These are phyloP conservation scores for Porodaedalea pini DNA, from an alignment of 1,284 basidiomycete species.

Conservation along the genomic window DNA sequence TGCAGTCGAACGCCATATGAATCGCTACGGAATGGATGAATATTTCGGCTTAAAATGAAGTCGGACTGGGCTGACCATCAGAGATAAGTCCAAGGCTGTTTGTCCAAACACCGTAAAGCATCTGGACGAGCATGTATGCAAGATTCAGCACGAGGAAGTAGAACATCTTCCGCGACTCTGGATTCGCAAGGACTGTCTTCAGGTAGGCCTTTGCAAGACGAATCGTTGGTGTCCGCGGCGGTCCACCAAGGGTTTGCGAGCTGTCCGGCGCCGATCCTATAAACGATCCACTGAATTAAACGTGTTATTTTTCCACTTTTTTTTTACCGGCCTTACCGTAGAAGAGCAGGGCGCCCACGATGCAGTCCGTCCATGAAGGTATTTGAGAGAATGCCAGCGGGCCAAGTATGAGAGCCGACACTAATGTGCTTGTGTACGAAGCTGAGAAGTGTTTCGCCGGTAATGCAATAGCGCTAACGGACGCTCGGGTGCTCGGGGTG, in stretches of 20 bases:
- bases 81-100: slow-evolving; percentile 96
- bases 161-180: slow-evolving; percentile 93
- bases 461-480: slow-evolving; percentile 45
- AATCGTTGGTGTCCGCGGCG: slow-evolving; percentile 52
- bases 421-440: slow-evolving; percentile 49
- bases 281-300: slow-evolving; percentile 14
- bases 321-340: slow-evolving; percentile 43
- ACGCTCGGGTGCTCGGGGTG: slow-evolving; percentile 47
- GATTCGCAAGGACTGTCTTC: slow-evolving; percentile 85
- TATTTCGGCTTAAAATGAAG: background rate
- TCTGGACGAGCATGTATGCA: slow-evolving; percentile 93
- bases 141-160: slow-evolving; percentile 95
- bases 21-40: slow-evolving; percentile 63
- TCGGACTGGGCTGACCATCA: slow-evolving; percentile 63
- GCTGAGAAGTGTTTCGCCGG: slow-evolving; percentile 49
- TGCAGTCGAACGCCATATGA: slow-evolving; percentile 99
- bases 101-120: slow-evolving; percentile 96
- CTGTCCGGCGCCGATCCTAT: slow-evolving; percentile 56
- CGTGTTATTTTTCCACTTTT: background rate
- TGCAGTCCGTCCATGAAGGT: slow-evolving; percentile 52
- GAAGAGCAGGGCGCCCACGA: slow-evolving; percentile 50
- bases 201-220: slow-evolving; percentile 71
- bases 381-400: slow-evolving; percentile 50
- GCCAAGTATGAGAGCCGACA: slow-evolving; percentile 46
- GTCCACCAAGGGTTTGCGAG: slow-evolving; percentile 38